Base-by-base conservation (phyloP, 2,329 filamentous ascomycete genomes). In the Aspergillus fumigatus region DNA sequence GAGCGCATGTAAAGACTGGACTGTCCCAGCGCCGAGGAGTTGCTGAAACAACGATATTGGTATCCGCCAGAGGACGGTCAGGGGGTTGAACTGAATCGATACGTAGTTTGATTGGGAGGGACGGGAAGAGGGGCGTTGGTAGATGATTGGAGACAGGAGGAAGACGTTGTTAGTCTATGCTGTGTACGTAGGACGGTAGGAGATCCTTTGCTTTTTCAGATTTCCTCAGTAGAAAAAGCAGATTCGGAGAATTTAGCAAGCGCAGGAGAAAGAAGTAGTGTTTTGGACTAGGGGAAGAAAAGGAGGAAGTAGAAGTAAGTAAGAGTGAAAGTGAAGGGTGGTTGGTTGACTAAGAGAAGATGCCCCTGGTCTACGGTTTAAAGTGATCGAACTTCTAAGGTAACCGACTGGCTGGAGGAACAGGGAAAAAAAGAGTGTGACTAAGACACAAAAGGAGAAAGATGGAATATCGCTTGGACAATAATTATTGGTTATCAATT, bases 31-130 rank as follows among this genome's bases (percentile, higher is more conserved):
- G 50, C 52, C 52, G 51, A 57, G 35, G 49, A 38, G 40, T 40
- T 58, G 58, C 50, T 66, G 64, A 65, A 64, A 64, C 62, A 57
- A 57, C 61, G 64, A 66, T 60, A 59, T 53, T 55, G 58, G 32
- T 38, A 38, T 38, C 32, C 32, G 32, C 32, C 60, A 60, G 62
- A 55, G 48, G 50, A 56, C 50, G 52, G 54, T 61, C 57, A 61
- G 55, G 62, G 62, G 60, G 58, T 38, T 17, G 27, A 40, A 52
- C 53, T 17, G 17, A 5, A 17, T 17, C 32, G 32, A 17, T 38
- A 11, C 27, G 27, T 29, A 21, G 19, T 32, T 29, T 32, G 56
- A 58, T 58, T 55, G 62, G 53, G 52, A 53, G 58, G 25, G 47
- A 40, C 49, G 53, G 40, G 55, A 58, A 54, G 54, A 52, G 52